These are phyloP conservation scores for Aspergillus pseudoterreus DNA, from an alignment of 2,329 filamentous ascomycete genomes.

Conservation along the genomic window DNA sequence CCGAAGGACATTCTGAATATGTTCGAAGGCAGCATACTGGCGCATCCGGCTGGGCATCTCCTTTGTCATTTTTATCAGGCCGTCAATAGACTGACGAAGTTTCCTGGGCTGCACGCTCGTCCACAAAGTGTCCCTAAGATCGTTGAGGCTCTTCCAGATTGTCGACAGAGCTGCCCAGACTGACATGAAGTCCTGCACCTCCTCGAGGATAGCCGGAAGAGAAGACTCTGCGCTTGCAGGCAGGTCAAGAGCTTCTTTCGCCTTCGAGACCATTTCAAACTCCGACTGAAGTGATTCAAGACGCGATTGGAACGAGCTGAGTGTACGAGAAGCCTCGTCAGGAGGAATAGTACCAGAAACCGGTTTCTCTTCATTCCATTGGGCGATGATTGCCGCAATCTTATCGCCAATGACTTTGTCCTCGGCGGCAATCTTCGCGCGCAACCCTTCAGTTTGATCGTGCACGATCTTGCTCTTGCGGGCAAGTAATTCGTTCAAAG, in stretches of 20 bases:
- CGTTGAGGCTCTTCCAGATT: constrained; percentile 94
- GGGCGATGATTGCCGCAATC: constrained; percentile 74
- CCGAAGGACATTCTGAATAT: constrained; percentile 87
- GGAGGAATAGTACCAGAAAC: constrained; percentile 92
- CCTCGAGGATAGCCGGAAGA: constrained; percentile 83
- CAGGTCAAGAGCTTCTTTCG: constrained; percentile 93
- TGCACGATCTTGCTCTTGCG: constrained; percentile 94
- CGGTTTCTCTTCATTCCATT: constrained; percentile 96
- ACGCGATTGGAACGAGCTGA: constrained; percentile 77
- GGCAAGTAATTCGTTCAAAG: constrained; percentile 83
- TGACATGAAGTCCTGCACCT: constrained; percentile 97
- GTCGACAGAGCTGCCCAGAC: constrained; percentile 95
- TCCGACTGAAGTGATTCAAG: constrained; percentile 84
- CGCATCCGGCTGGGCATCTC: constrained; percentile 99
- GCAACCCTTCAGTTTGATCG: constrained; percentile 90
- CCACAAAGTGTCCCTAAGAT: constrained; percentile 89
- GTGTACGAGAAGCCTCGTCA: constrained; percentile 77
- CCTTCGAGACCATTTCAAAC: constrained; percentile 88
- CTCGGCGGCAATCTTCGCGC: constrained; percentile 91
- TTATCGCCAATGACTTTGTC: constrained; percentile 88
- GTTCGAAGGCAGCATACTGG: constrained; percentile 99
- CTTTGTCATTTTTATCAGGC: constrained; percentile 94
- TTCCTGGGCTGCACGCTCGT: constrained; percentile 93
- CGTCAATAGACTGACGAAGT: constrained; percentile 82
- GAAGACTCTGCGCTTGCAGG: constrained; percentile 74